Conservation (phyloP, 2,329 filamentous ascomycete genomes). For the Monosporascus cannonballus region DNA sequence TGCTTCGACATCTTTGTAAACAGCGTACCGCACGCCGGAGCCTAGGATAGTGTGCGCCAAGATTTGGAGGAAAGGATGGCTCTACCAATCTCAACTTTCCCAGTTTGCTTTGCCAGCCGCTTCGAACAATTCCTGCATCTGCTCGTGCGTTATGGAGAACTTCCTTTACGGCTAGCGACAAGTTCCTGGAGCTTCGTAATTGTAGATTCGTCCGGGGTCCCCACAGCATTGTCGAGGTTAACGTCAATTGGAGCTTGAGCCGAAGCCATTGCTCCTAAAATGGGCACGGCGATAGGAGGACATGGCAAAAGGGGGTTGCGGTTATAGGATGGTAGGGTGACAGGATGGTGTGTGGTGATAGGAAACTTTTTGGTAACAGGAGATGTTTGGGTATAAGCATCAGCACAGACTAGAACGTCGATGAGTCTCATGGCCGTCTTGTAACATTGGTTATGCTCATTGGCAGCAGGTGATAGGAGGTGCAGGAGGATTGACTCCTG, state of each 20-base stretch:
- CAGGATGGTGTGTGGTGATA: too few species aligned
- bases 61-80: conserved; percentile 19
- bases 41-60: conserved; percentile 17
- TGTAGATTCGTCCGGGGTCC: conserved; percentile 5
- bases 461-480: too few species aligned
- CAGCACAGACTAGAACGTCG: too few species aligned
- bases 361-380: too few species aligned
- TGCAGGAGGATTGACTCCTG: too few species aligned
- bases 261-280: too few species aligned
- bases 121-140: conserved; percentile 22
- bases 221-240: neutral
- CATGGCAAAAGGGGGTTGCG: too few species aligned
- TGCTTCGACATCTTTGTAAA: conserved; percentile 20
- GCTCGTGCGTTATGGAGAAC: conserved; percentile 14
- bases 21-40: conserved; percentile 7
- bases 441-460: too few species aligned
- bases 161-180: conserved; percentile 16
- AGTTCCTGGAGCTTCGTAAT: conserved; percentile 17
- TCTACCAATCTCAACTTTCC: conserved; percentile 15
- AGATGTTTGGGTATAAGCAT: too few species aligned
- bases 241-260: neutral
- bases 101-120: conserved; percentile 15
- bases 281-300: too few species aligned
- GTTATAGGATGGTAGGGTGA: too few species aligned
- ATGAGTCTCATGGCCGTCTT: too few species aligned